Evolutionary conservation across 306 rosid species (phyloP).

Genomic region (Ammopiptanthus mongolicus): DNA sequence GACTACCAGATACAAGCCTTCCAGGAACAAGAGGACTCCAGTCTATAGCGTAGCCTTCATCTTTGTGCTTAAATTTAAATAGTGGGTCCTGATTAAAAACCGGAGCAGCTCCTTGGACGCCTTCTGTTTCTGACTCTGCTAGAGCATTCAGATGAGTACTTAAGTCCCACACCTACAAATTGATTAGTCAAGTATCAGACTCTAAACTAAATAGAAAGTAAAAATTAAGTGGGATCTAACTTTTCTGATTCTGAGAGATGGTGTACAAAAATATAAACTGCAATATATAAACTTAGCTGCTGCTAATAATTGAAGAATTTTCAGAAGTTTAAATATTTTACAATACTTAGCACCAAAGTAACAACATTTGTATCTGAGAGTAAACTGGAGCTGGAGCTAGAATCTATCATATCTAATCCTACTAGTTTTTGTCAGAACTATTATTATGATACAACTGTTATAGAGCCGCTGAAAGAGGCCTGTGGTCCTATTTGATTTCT

Average conservation of each 20-base stretch:
- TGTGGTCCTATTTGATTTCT: background rate
- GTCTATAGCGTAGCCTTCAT: constrained; percentile 92
- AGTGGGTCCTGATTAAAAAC: constrained; percentile 67
- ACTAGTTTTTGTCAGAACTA: background rate
- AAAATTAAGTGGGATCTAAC: background rate
- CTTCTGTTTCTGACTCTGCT: constrained; percentile 67
- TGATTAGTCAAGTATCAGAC: constrained; percentile 14
- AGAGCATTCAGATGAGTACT: constrained; percentile 76
- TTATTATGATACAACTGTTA: background rate
- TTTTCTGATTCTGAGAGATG: background rate
- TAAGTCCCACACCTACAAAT: constrained; percentile 81
- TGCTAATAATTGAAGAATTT: background rate
- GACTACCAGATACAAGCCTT: constrained; percentile 80
- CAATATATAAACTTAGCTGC: background rate
- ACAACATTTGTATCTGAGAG: background rate
- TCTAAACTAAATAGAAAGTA: background rate
- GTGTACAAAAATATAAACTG: background rate
- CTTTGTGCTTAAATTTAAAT: constrained; percentile 59
- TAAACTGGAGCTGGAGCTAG: background rate
- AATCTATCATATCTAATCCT: background rate
- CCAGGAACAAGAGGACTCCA: constrained; percentile 81
- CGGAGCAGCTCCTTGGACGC: constrained; percentile 62
- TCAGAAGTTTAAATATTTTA: background rate
- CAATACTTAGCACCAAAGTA: background rate
- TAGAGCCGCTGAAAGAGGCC: background rate